Evolutionary conservation across 306 rosid species (phyloP).

Genomic region (Quercus parvula): DNA sequence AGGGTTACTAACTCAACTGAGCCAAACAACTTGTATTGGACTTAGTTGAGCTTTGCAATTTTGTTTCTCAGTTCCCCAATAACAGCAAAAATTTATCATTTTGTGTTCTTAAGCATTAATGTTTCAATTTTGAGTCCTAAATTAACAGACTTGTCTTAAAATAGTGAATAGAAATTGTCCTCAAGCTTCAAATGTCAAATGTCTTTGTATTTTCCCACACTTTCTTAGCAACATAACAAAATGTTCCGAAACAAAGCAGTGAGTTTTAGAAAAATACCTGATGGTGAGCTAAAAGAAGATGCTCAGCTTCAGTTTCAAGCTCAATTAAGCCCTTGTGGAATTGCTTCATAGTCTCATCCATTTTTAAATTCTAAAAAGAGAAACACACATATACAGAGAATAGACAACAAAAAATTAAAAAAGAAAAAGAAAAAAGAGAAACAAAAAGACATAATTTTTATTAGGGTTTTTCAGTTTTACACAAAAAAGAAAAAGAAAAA

Average conservation of each 20-base stretch:
- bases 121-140: neutral
- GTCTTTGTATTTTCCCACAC: neutral
- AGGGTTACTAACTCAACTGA: neutral
- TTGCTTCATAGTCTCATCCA: conserved; percentile 53
- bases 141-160: neutral
- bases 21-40: neutral
- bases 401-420: too few species aligned
- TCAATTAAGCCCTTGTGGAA: conserved; percentile 50
- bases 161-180: neutral
- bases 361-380: conserved; percentile 11
- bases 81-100: too few species aligned
- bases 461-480: too few species aligned
- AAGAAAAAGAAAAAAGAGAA: too few species aligned
- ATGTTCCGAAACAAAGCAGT: neutral
- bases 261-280: conserved; percentile 35
- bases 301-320: conserved; percentile 76
- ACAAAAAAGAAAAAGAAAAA: too few species aligned
- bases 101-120: neutral
- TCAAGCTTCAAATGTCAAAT: neutral
- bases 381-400: too few species aligned
- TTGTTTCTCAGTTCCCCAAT: neutral
- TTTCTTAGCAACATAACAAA: neutral
- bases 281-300: conserved; percentile 66
- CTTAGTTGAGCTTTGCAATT: neutral
- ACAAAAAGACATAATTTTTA: too few species aligned